These are phyloP conservation scores for Sanghuangporus weigelae DNA, from an alignment of 1,284 basidiomycete species.

Conservation along the genomic window DNA sequence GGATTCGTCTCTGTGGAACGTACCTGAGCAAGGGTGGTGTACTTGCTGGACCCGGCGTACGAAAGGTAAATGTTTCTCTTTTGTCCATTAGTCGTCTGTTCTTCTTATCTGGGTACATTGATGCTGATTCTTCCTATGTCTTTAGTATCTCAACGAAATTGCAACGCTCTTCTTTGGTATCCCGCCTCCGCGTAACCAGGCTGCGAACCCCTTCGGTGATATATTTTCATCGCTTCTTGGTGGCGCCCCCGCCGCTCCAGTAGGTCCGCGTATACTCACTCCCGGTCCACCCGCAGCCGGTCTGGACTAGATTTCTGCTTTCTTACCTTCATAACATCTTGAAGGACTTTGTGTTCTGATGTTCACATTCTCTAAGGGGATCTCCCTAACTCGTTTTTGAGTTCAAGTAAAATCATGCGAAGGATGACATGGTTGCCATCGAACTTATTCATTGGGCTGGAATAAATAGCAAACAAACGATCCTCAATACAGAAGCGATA, in stretches of 20 bases:
- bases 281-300: conserved; percentile 31
- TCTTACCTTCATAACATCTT: too few species aligned
- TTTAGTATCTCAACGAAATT: conserved; percentile 44
- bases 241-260: conserved; percentile 35
- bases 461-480: not conserved
- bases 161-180: conserved; percentile 78
- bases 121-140: not conserved
- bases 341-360: not conserved
- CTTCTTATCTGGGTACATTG: not conserved
- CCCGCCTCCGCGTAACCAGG: conserved; percentile 61
- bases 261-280: conserved; percentile 35
- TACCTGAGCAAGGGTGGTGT: conserved; percentile 67
- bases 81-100: not conserved
- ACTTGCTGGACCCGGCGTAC: conserved; percentile 63
- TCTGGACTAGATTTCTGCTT: conserved; percentile 29
- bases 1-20: conserved; percentile 77
- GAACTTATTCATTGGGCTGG: not conserved
- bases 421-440: not conserved
- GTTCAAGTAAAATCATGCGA: not conserved
- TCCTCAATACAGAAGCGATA: not conserved
- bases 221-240: conserved; percentile 81
- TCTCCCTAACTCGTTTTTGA: not conserved
- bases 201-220: conserved; percentile 75
- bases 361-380: not conserved
- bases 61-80: conserved; percentile 44